These are phyloP conservation scores for Plectosphaerella plurivora DNA, from an alignment of 2,329 filamentous ascomycete genomes.

Conservation along the genomic window DNA sequence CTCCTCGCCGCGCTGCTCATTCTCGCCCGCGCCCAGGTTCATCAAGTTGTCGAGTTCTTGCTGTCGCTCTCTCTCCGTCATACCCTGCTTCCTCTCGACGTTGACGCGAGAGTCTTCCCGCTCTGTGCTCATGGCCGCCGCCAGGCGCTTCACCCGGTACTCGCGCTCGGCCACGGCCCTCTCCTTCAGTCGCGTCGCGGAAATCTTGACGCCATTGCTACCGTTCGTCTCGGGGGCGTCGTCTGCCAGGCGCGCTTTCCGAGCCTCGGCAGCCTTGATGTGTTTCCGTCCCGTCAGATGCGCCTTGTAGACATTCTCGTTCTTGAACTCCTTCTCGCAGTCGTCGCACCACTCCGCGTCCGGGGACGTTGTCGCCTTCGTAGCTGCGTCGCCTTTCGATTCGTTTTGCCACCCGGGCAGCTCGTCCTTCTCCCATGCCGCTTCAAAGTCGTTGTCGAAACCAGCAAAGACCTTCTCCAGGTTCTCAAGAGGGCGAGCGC, in stretches of 20 bases:
- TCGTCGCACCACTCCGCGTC: slow-evolving; percentile 85
- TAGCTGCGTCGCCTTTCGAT: slow-evolving; percentile 29
- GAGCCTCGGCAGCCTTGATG: slow-evolving; percentile 71
- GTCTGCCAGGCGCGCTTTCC: slow-evolving; percentile 44
- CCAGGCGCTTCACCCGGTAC: slow-evolving; percentile 73
- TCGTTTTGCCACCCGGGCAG: slow-evolving; percentile 74
- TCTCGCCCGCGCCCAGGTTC: slow-evolving; percentile 41
- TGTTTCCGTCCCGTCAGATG: slow-evolving; percentile 93
- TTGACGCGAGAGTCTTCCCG: slow-evolving; percentile 88
- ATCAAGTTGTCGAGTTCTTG: slow-evolving; percentile 89
- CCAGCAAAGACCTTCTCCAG: slow-evolving; percentile 69
- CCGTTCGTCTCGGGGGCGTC: slow-evolving; percentile 21
- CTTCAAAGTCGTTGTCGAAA: slow-evolving; percentile 81
- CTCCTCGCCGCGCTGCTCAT: slow-evolving; percentile 35
- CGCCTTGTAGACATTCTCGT: slow-evolving; percentile 87
- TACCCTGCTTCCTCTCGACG: slow-evolving; percentile 92
- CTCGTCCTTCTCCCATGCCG: slow-evolving; percentile 74
- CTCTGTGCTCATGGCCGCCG: slow-evolving; percentile 78
- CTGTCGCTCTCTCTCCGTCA: slow-evolving; percentile 94
- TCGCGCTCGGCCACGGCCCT: slow-evolving; percentile 87
- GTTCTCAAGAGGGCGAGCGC: slow-evolving; percentile 82
- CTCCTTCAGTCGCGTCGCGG: slow-evolving; percentile 69
- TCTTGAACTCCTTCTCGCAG: slow-evolving; percentile 93
- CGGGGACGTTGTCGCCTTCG: slow-evolving; percentile 27
- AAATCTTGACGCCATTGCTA: slow-evolving; percentile 20